These are phyloP conservation scores for Pelagomonas calceolata DNA, from an alignment of 108 stramenopile genomes.

Conservation along the genomic window DNA sequence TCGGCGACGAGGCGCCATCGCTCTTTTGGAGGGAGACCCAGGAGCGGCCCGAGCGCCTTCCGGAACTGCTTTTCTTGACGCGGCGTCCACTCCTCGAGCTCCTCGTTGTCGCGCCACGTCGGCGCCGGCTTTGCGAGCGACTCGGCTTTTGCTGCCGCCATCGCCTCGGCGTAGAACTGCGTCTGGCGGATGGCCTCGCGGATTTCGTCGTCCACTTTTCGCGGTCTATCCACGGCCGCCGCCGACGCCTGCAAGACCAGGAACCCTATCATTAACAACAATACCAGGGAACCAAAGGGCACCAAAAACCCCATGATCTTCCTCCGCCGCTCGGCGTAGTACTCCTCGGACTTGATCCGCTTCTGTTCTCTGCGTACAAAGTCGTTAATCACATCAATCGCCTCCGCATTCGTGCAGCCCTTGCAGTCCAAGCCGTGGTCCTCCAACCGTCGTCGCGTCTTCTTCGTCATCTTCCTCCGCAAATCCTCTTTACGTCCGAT, in stretches of 20 bases:
- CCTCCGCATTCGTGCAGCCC: conserved; percentile 9
- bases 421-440: conserved; percentile 9
- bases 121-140: background rate
- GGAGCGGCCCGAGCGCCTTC: conserved; percentile 2
- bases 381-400: conserved; percentile 3
- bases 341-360: background rate
- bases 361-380: conserved; percentile 6
- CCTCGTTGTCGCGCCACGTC: conserved; percentile 18
- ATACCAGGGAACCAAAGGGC: background rate
- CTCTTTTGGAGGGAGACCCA: conserved; percentile 14
- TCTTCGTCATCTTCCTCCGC: background rate
- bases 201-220: too few relatives aligned
- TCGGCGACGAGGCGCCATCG: conserved; percentile 17
- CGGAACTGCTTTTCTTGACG: conserved; percentile 18
- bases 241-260: too few relatives aligned
- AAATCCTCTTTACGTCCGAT: background rate
- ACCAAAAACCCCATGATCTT: background rate
- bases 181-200: too few relatives aligned
- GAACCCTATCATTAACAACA: background rate
- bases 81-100: conserved; percentile 16
- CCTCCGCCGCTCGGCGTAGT: background rate
- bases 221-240: too few relatives aligned
- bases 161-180: too few relatives aligned
- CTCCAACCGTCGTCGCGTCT: background rate
- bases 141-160: too few relatives aligned